phyloP scores from a whole-genome alignment of 108 stramenopile species.

The Discostella stelligeroides region DNA sequence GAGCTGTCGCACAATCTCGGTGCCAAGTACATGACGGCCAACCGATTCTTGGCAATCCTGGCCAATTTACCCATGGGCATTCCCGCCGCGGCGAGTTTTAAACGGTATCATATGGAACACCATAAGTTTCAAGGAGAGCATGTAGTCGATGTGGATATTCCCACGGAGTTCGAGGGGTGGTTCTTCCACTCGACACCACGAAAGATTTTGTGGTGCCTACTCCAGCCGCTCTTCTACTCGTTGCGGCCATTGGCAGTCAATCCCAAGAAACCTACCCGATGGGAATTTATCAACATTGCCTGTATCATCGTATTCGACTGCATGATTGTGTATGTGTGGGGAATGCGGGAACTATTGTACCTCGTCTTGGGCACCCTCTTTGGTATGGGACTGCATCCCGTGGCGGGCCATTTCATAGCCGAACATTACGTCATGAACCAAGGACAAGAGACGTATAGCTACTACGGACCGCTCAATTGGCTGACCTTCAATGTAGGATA shows the following conservation, averaged over 20 bases:
- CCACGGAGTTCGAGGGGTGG: slow-evolving; percentile 76
- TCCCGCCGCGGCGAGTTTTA: slow-evolving; percentile 86
- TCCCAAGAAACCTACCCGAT: slow-evolving; percentile 68
- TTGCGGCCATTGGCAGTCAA: slow-evolving; percentile 83
- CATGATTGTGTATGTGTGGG: slow-evolving; percentile 61
- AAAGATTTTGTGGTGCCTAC: slow-evolving; percentile 84
- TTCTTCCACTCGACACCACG: slow-evolving; percentile 67
- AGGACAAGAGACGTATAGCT: slow-evolving; percentile 88
- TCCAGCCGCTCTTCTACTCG: slow-evolving; percentile 88
- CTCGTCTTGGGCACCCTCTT: slow-evolving; percentile 78
- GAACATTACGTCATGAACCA: slow-evolving; percentile 90
- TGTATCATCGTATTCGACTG: slow-evolving; percentile 64
- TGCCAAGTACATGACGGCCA: slow-evolving; percentile 63
- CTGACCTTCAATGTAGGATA: slow-evolving; percentile 95
- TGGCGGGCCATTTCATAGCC: slow-evolving; percentile 95
- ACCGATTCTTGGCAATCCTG: slow-evolving; percentile 78
- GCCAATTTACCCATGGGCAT: slow-evolving; percentile 90
- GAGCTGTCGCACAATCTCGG: slow-evolving; percentile 92
- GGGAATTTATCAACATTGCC: slow-evolving; percentile 69
- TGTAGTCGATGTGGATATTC: slow-evolving; percentile 88
- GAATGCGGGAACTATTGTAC: slow-evolving; percentile 73
- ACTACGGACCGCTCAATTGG: slow-evolving; percentile 92
- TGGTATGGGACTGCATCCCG: slow-evolving; percentile 91
- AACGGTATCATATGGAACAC: slow-evolving; percentile 95
- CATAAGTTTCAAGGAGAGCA: slow-evolving; percentile 89